Evolutionary conservation across 2,329 filamentous ascomycete species (phyloP).

Genomic region (Colletotrichum magnum): DNA sequence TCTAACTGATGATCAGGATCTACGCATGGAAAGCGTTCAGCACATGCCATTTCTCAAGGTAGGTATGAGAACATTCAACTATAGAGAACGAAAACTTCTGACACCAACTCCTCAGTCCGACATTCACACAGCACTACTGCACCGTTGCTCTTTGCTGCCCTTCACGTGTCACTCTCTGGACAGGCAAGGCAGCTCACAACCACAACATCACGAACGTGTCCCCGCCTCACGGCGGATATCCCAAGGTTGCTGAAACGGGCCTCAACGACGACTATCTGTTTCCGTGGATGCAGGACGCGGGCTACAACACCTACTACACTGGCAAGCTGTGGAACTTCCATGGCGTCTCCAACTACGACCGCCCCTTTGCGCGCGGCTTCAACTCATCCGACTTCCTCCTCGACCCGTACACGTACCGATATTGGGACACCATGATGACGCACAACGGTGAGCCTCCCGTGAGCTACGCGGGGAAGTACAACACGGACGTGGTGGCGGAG

Average conservation of each 20-base stretch:
- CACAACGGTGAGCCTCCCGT: slow-evolving; percentile 53
- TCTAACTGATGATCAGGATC: slow-evolving; percentile 47
- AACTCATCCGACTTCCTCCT: slow-evolving; percentile 69
- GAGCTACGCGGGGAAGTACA: slow-evolving; percentile 67
- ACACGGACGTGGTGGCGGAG: slow-evolving; percentile 64
- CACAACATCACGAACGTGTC: slow-evolving; percentile 46
- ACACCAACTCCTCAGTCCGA: not conserved
- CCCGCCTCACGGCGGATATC: slow-evolving; percentile 51
- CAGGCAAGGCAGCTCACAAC: slow-evolving; percentile 46
- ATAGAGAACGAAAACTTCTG: not conserved
- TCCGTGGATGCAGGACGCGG: slow-evolving; percentile 64
- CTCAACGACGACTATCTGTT: slow-evolving; percentile 65
- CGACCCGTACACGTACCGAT: slow-evolving; percentile 77
- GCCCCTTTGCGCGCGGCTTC: slow-evolving; percentile 68
- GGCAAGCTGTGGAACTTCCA: slow-evolving; percentile 68
- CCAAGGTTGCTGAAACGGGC: slow-evolving; percentile 64
- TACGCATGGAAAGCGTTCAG: slow-evolving; percentile 30
- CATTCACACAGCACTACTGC: slow-evolving; percentile 47
- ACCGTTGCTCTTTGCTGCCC: slow-evolving; percentile 49
- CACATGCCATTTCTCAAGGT: slow-evolving; percentile 1
- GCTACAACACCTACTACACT: slow-evolving; percentile 67
- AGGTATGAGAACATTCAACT: not conserved
- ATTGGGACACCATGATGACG: slow-evolving; percentile 69
- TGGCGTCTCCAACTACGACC: slow-evolving; percentile 62
- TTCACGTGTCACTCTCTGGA: slow-evolving; percentile 43